A percentile compares a stretch with the other conserved stretches of the same genome.
These are phyloP conservation scores for Paraglomus occultum DNA, from an alignment of 192 early-diverging fungal species.

Conservation along the genomic window DNA sequence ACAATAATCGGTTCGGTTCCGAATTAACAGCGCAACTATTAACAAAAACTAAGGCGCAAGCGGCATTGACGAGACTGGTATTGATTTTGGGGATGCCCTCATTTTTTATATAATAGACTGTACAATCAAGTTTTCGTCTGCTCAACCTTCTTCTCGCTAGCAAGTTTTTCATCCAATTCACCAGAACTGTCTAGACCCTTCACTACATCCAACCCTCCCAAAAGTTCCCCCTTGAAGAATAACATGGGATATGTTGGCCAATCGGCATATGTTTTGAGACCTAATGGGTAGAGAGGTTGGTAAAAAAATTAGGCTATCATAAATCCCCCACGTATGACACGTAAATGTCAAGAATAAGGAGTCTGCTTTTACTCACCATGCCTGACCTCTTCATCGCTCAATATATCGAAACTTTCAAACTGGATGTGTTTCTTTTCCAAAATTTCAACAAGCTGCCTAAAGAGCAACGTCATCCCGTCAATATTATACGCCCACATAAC, in stretches of 20 bases:
- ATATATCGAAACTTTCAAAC: slow-evolving; percentile 90
- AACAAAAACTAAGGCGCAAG: too few relatives aligned
- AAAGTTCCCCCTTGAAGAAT: slow-evolving; percentile 87
- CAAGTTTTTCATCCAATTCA: slow-evolving; percentile 47
- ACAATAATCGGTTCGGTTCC: too few relatives aligned
- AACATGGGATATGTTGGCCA: slow-evolving; percentile 98
- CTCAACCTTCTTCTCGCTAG: too few relatives aligned
- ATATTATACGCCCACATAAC: neutral
- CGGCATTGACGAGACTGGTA: too few relatives aligned
- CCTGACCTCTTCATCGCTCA: slow-evolving; percentile 89
- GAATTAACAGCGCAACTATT: too few relatives aligned
- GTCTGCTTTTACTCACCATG: slow-evolving; percentile 49
- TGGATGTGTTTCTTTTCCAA: slow-evolving; percentile 71
- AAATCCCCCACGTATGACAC: neutral
- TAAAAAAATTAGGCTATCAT: slow-evolving; percentile 21
- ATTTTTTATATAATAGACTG: too few relatives aligned
- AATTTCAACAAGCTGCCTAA: slow-evolving; percentile 69
- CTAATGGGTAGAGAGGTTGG: slow-evolving; percentile 19
- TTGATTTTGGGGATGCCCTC: too few relatives aligned
- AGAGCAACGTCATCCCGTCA: neutral
- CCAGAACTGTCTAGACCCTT: slow-evolving; percentile 82
- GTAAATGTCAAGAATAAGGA: neutral
- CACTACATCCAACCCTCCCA: slow-evolving; percentile 95
- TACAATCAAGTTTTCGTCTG: too few relatives aligned
- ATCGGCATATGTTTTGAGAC: slow-evolving; percentile 81